Percentiles rank a stretch among this genome's conserved stretches.
Conservation (phyloP, 768 basidiomycete genomes). For the Crepidotus variabilis region DNA sequence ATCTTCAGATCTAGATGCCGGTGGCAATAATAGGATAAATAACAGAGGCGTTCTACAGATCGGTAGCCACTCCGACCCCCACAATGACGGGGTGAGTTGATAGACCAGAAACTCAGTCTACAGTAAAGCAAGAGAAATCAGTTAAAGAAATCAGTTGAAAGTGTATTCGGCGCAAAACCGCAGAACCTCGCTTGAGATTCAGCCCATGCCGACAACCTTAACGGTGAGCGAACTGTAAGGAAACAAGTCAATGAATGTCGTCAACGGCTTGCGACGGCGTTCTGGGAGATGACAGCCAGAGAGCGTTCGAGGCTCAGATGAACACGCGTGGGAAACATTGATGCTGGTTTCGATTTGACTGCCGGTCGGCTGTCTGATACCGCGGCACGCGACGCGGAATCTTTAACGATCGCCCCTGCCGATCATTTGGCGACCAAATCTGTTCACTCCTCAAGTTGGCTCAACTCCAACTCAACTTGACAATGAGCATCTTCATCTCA, state of each 20-base stretch:
- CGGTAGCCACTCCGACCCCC: neutral
- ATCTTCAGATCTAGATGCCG: neutral
- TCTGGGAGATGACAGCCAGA: neutral
- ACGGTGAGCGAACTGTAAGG: neutral
- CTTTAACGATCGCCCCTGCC: no score
- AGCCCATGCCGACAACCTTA: neutral
- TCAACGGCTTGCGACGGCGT: neutral
- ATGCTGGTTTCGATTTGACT: no score
- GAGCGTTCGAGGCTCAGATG: no score
- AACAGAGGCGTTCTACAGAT: neutral
- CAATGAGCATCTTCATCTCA: no score
- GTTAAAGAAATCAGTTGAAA: neutral
- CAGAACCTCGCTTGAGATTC: neutral
- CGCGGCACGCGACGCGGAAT: no score
- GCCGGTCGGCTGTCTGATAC: no score
- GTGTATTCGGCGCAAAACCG: neutral
- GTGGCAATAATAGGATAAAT: neutral
- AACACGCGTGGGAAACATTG: no score
- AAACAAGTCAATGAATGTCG: neutral
- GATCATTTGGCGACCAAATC: no score
- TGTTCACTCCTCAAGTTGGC: no score
- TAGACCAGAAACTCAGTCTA: neutral
- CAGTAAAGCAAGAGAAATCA: neutral
- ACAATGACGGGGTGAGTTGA: neutral
- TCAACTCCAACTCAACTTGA: no score